A percentile compares a stretch with the other conserved stretches of the same genome.
phyloP scores from a whole-genome alignment of 495 filamentous ascomycete species.

The Penicillium ucsense region DNA sequence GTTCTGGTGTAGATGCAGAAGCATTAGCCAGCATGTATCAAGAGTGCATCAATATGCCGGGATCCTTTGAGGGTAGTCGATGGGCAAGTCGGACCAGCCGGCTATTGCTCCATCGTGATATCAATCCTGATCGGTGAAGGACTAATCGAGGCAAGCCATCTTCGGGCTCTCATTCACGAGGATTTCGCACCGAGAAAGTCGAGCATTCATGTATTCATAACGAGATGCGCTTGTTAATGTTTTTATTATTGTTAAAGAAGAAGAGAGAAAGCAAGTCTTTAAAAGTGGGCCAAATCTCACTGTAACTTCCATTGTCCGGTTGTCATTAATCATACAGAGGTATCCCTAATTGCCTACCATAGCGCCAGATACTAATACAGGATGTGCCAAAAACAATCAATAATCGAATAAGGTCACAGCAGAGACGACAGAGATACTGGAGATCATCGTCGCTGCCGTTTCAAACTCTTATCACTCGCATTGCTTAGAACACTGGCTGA shows the following conservation, averaged over 20 bases:
- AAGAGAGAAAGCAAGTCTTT: not conserved
- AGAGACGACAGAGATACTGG: not conserved
- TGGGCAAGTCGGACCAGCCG: conserved; percentile 19
- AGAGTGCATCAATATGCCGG: conserved; percentile 23
- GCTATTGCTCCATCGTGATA: conserved; percentile 5
- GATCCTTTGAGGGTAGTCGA: conserved; percentile 17
- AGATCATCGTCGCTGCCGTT: conserved; percentile 58
- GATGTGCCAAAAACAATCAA: conserved; percentile 8
- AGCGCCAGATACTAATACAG: conserved; percentile 6
- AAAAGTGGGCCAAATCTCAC: conserved; percentile 3
- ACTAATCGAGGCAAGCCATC: no score
- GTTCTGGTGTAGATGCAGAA: conserved; percentile 3
- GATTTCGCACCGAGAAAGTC: no score
- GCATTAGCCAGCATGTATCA: conserved; percentile 17
- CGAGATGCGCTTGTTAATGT: no score
- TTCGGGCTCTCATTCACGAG: no score
- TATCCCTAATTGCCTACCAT: conserved; percentile 8
- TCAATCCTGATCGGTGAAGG: not conserved
- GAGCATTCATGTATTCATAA: no score
- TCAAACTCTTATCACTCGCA: conserved; percentile 58
- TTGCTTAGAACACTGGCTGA: conserved; percentile 67
- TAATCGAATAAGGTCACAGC: not conserved
- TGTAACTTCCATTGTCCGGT: conserved; percentile 8
- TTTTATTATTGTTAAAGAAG: conserved; percentile 1
- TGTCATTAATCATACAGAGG: conserved; percentile 34